Evolutionary conservation across 768 basidiomycete genomes (phyloP), one percentile per base, ranked within the genome.

Genomic region (Boletellus ananiceps): DNA sequence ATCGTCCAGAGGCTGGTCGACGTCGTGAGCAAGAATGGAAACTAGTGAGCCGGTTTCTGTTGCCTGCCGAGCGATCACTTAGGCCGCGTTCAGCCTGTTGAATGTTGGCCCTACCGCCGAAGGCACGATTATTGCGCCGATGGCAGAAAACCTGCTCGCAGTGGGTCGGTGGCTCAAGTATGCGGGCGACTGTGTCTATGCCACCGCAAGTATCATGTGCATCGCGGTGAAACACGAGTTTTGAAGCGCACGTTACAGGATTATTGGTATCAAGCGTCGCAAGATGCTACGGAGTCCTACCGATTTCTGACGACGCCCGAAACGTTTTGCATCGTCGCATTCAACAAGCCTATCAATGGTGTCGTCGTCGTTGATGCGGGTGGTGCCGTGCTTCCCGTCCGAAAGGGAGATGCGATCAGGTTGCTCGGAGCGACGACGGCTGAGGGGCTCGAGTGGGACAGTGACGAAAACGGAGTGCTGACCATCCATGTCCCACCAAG

Each of bases 1-100:
- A 77, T 81, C 39, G 62, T 82, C 3, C 77, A 75, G 43, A 77
- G 71, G 0, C 56, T 82, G 44, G 74, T 79, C 25, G 80, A 82
- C 51, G 74, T 83, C 51, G 80, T 76, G 16, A 78, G 79, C 25
- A 83, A 83, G 68, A 79, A 80, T 50, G 81, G 82, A 12, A 82
- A 83, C 57, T 83, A 74, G 79, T 79, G 54, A 57, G 76, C 57
- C 7, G 2, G 2, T 21, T 38, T 25, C 6, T 7, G 4, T 12
- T 46, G 38, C 15, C 21, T 14, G 16, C 15, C 32, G 11, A 14
- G 31, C 8, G 1, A 2, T 41, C 9, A 34, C 45, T 43, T 19
- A 58, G 29, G 13, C 8, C 14, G 12, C 6, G 9, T 16, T 15
- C 44, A 79, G 78, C 52, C 63, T 81, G 18, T 59, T 81, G 2